Evolutionary conservation across 2,329 filamentous ascomycete genomes (phyloP), one percentile per base, ranked within the genome.

Genomic region (Colletotrichum sp.): DNA sequence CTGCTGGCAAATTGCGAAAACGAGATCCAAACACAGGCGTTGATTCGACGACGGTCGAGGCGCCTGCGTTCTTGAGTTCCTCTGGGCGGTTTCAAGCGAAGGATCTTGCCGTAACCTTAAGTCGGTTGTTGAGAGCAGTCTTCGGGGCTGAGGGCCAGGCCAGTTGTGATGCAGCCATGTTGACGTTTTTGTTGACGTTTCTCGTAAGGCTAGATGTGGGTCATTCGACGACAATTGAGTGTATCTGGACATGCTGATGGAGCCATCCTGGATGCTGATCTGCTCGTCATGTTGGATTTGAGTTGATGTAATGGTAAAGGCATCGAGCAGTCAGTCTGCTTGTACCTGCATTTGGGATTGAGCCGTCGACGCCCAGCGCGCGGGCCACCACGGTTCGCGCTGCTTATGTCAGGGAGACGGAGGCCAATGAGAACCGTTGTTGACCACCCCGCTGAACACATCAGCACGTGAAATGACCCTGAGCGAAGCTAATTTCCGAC

Each of bases 381-480:
- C 43, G 71, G 24, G 67, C 71, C 58, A 13, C 26, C 36, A 28
- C 32, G 52, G 30, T 28, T 64, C 63, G 24, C 48, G 13, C 8
- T 30, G 70, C 74, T 76, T 76, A 76, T 48, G 70, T 76, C 64
- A 76, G 16, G 7, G 18, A 15, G 24, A 18, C 4, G 55, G 34
- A n/a, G 18, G 21, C 55, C 67, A 65, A 70, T 63, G 57, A 70
- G 12, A 43, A 28, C 9, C 58, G 8, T 16, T 34, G 60, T 24
- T 32, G 32, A 18, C 57, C 64, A 68, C 70, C 70, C 74, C 43
- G 71, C 71, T 65, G 65, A 65, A 48, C 65, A 36, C 63, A 76
- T 75, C 75, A 67, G 72, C 74, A 76, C 74, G 72, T 76, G 74
- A 76, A 76, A 64, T 75, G 74, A 74, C 74, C 74, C 74, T 69